Base-by-base conservation (phyloP, 2,329 filamentous ascomycete species). In the Arthrobotrys entomopaga region DNA sequence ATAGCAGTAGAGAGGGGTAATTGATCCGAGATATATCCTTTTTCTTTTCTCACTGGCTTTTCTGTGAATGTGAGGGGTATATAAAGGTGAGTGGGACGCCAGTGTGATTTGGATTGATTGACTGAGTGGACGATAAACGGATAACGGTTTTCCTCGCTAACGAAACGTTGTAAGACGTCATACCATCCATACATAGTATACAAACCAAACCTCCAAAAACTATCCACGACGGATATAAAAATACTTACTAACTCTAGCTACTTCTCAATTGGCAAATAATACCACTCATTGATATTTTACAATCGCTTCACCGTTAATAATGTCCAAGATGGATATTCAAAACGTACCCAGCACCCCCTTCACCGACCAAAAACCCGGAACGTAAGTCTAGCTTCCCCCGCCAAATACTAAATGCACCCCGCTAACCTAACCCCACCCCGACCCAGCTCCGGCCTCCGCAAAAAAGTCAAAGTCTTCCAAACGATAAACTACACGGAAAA, bases 401-500 rank as follows among this genome's bases (percentile, higher is more conserved):
- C 48, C 10, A 19, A 2, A 50, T 13, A 24, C 5, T 19, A 5
- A 34, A 20, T 46, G 13, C 11, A 50, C 48, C 48, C 48, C 48
- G 29, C 77, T 76, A 76, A 67, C 65, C 7, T 71, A 76, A 58
- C 57, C 66, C 61, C 42, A 46, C 74, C 52, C 71, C 63, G 11
- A 29, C 20, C 69, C 80, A 98, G 94, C 79, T 99, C 95, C 78
- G 95, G 95, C 83, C 92, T 99, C 83, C 93, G 95, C 77, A 99
- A 99, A 85, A 98, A 96, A 88, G 95, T 98, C 84, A 93, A 92
- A 81, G 91, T 97, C 82, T 99, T 99, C 86, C 92, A 99, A 83
- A 86, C 97, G 83, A 86, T 89, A 74, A 88, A 99, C 84, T 99
- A 99, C 87, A 93, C 92, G 83, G 95, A 99, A 84, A 89, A 94